Base-by-base conservation (phyloP, 345 rosid species). In the Zanthoxylum bungeanum region DNA sequence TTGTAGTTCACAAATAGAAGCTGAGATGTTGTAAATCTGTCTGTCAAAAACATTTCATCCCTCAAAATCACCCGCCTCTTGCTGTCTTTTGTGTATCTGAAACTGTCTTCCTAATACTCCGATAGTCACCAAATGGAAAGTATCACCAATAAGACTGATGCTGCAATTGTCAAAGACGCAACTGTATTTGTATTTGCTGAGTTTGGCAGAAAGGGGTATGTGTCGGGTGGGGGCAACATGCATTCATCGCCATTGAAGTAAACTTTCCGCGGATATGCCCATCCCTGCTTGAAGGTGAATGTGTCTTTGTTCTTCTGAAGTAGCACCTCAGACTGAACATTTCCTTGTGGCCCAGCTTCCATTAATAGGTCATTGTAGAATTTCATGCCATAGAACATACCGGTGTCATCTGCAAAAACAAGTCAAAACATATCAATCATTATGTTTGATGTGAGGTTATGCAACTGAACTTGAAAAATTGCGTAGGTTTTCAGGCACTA, bases 161-260 rank as follows among this genome's bases (percentile, higher is more conserved):
- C 81, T 25, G 70, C 74, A 22, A 71, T 58, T 33, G 78, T 58
- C 11, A 52, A 68, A 68, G 52, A 50, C 24, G 83, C 7, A 21
- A 71, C 11, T 28, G 69, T 72, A 49, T 64, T 73, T 49, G 47
- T 34, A 73, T 40, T 60, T 2, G 50, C 61, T 1, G 25, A 16
- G 60, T 9, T 67, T 4, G 36, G 61, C 7, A 52, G 33, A 4
- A 8, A 52, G 7, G 50, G 36, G 36, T 36, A 52, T 1, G 34
- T 6, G 24, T 77, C 83, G 24, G 82, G 80, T 2, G 72, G 71
- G 0, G 80, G 81, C 69, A 84, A 68, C 69, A 33, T 30, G 46
- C 85, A 81, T 67, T 81, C 82, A 39, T 84, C 83, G 0, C 83
- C 83, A 47, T 81, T 49, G 60, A 77, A 81, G 71, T 76, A 81